A percentile compares a stretch with the other conserved stretches of the same genome.
Conservation (phyloP, 2,329 filamentous ascomycete species). For the Pyrenophora tritici-repentis region DNA sequence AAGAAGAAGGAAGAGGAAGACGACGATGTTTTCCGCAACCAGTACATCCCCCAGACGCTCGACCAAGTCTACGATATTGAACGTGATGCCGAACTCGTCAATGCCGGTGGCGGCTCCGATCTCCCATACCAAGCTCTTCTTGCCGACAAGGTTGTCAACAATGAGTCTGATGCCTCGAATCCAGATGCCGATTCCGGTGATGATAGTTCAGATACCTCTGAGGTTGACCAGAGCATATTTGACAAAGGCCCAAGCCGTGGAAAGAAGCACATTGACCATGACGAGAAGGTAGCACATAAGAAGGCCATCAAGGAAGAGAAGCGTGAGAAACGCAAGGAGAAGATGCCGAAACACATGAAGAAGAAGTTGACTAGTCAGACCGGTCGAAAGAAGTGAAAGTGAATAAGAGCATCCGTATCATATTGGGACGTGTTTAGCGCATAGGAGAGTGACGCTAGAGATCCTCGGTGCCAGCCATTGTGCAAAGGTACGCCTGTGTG, state of each 20-base stretch:
- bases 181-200: constrained; percentile 24
- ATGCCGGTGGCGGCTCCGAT: constrained; percentile 72
- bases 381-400: constrained; percentile 63
- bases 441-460: neutral
- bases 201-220: constrained; percentile 26
- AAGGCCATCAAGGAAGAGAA: constrained; percentile 92
- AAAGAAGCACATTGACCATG: constrained; percentile 81
- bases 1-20: constrained; percentile 71
- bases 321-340: constrained; percentile 87
- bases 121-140: constrained; percentile 85
- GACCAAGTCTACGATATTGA: constrained; percentile 97
- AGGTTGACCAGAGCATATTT: constrained; percentile 40
- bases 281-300: constrained; percentile 87
- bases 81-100: constrained; percentile 80
- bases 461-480: neutral
- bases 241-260: constrained; percentile 43
- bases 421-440: neutral
- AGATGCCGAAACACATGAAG: constrained; percentile 96
- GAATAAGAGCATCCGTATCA: neutral
- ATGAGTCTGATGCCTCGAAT: constrained; percentile 53
- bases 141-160: constrained; percentile 63
- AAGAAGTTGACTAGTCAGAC: constrained; percentile 76
- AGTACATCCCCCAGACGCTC: constrained; percentile 94
- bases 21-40: constrained; percentile 90
- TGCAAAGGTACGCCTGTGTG: neutral